phyloP scores from a whole-genome alignment of 2,329 filamentous ascomycete genomes.

The Metarhizium guizhouense region DNA sequence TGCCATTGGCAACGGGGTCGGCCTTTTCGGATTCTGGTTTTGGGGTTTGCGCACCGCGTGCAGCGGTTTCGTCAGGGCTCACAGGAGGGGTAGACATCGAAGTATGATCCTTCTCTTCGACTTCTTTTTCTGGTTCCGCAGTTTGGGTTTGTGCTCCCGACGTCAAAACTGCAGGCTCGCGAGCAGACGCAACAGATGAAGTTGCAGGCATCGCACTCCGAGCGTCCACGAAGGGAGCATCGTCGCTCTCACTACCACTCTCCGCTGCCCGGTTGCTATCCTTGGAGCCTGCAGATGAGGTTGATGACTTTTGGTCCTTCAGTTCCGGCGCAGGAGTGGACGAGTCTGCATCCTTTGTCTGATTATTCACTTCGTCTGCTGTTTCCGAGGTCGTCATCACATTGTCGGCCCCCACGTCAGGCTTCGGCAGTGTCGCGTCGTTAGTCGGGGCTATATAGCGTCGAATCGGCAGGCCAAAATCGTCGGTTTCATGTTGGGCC shows the following conservation, averaged over 20 bases:
- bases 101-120: background rate
- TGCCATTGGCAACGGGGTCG: slow-evolving; percentile 1
- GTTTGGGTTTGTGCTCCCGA: background rate
- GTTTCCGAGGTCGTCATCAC: background rate
- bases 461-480: slow-evolving; percentile 61
- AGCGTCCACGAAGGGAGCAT: slow-evolving; percentile 28
- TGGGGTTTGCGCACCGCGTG: background rate
- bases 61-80: background rate
- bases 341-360: background rate
- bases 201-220: slow-evolving; percentile 16
- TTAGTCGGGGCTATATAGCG: slow-evolving; percentile 30
- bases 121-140: background rate
- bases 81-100: background rate
- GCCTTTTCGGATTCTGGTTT: background rate
- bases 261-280: slow-evolving; percentile 1
- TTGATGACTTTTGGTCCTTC: background rate
- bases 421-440: slow-evolving; percentile 10
- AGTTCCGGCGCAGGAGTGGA: background rate
- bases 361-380: background rate
- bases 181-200: background rate
- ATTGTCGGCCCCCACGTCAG: background rate
- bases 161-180: background rate
- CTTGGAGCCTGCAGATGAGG: background rate
- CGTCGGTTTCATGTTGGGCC: slow-evolving; percentile 45
- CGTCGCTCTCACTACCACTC: slow-evolving; percentile 24